phyloP scores from a whole-genome alignment of 2,329 filamentous ascomycete genomes.

The Penicillium expansum region DNA sequence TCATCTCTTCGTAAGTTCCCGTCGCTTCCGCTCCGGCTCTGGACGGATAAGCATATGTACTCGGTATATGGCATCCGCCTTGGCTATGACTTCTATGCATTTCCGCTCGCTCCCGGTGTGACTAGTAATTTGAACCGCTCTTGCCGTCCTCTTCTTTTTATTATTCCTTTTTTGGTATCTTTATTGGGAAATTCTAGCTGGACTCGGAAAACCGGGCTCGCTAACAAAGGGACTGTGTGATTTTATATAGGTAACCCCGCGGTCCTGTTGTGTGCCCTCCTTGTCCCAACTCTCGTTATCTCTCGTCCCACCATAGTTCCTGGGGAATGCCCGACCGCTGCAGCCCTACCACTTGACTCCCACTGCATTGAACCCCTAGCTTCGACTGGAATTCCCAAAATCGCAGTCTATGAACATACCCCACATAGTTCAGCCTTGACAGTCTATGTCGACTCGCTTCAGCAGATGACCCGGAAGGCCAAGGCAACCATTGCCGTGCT shows the following conservation, averaged over 20 bases:
- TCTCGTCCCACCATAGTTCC: conserved; percentile 19
- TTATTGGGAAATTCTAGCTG: conserved; percentile 4
- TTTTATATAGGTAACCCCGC: conserved; percentile 15
- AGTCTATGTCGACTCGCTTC: conserved; percentile 21
- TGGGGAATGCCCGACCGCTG: conserved; percentile 13
- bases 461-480: conserved; percentile 44
- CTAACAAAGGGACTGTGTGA: neutral
- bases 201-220: conserved; percentile 12
- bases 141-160: conserved; percentile 7
- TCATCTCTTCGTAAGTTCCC: conserved; percentile 25
- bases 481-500: conserved; percentile 42
- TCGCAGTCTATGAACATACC: conserved; percentile 15
- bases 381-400: conserved; percentile 8
- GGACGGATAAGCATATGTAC: conserved; percentile 23
- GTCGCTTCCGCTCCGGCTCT: conserved; percentile 22
- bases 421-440: conserved; percentile 9
- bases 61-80: conserved; percentile 24
- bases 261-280: conserved; percentile 12
- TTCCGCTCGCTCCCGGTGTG: conserved; percentile 30
- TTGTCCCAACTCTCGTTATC: conserved; percentile 12
- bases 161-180: neutral
- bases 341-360: conserved; percentile 8
- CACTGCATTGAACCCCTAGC: conserved; percentile 17
- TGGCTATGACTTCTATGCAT: conserved; percentile 21
- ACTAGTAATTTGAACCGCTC: conserved; percentile 9